Base-by-base conservation (phyloP, 371 early-diverging fungal genomes). In the Sporodiniella umbellata region DNA sequence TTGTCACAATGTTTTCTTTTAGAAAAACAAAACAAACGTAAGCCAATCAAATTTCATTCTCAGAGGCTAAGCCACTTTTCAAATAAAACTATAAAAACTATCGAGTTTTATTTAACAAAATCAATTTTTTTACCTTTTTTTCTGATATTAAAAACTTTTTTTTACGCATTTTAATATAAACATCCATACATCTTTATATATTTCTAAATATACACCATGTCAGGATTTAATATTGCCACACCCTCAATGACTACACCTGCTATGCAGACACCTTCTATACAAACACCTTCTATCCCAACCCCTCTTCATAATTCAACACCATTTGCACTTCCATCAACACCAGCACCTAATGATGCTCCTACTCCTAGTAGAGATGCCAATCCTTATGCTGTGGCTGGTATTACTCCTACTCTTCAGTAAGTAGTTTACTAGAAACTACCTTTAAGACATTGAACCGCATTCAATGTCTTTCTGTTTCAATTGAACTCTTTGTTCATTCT, bases 371-470 rank as follows among this genome's bases (percentile, higher is more conserved):
- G 66, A 69, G 74, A 77, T 53, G 66, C 61, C 14, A 73, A 73
- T 50, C 75, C 81, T 48, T 72, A 80, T 53, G 72, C 78, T 43
- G 83, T 81, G 42, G 78, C 82, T 10, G 92, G 92, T 33, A 89
- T 92, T 51, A 82, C 88, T 24, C 92, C 92, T 31, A 88, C 86
- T 10, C 69, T 92, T 65, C 92, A 91, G 90, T 89, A 87, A 84
- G 87, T 82, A 46, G 26, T 28, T 28, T 4, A 7, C 30, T n/a
- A n/a, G n/a, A n/a, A n/a, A n/a, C n/a, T n/a, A n/a, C n/a, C n/a
- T n/a, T n/a, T n/a, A n/a, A n/a, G n/a, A n/a, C n/a, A n/a, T n/a
- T 28, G 30, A 28, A 28, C 30, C 30, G 10, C 30, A 28, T 10
- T 10, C 4, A 7, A 28, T 10, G 7, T 10, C 30, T 28, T 28